Base-by-base conservation (phyloP, 345 rosid species). In the Gossypium ekmanianum region DNA sequence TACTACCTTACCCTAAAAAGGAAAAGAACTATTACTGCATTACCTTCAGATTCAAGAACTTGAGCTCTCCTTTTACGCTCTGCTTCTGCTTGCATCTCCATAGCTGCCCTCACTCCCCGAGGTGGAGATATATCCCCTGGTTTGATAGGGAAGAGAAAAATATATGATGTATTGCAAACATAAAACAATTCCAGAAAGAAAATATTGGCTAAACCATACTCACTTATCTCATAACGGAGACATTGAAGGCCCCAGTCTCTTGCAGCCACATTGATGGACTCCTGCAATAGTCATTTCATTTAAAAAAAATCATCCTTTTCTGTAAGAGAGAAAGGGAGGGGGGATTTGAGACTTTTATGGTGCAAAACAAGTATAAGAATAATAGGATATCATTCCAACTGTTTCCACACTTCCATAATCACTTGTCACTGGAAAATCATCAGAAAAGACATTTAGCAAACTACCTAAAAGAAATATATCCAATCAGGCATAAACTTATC, bases 21-120 rank as follows among this genome's bases (percentile, higher is more conserved):
- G 55, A 5, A 45, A 45, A 59, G n/a, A 44, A 45, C 27, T 45
- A 59, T 24, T 69, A 52, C 14, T 51, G 47, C 50, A 74, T 63
- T 76, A 85, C 88, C 85, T 91, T 93, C 98, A 72, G 99, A 91
- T 71, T 96, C 94, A 55, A 93, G 93, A 80, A 96, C 84, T 83
- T 88, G 97, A 75, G 98, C 97, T 84, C 98, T 87, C 85, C 83
- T 92, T 80, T 84, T 96, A 77, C 95, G 97, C 74, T 96, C 98
- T 67, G 98, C 99, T 86, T 96, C 99, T 78, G 97, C 98, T 80
- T 96, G 99, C 98, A 92, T 90, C 85, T 93, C 99, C 99, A 96
- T 96, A 77, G 99, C 99, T 75, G 76, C 87, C 80, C 89, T 86
- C 81, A 96, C 92, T 76, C 97, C 97, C 59, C 86, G 83, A 68